These are phyloP conservation scores for Xylaria castorea DNA, from an alignment of 495 filamentous ascomycete species.

Conservation along the genomic window DNA sequence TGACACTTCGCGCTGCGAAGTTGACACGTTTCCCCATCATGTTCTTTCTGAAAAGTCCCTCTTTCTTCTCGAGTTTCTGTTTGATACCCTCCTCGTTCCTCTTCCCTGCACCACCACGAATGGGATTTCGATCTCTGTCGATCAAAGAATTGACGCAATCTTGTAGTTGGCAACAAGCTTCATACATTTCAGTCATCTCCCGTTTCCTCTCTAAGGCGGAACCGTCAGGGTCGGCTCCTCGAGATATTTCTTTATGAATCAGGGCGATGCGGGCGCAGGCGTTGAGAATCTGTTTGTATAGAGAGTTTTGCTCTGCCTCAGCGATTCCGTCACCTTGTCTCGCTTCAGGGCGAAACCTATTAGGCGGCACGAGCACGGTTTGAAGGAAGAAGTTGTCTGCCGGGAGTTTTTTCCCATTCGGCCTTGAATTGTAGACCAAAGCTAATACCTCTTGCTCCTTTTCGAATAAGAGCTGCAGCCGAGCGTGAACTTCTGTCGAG, in stretches of 20 bases:
- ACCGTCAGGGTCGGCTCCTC: slow-evolving; percentile 28
- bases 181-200: slow-evolving; percentile 53
- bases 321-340: slow-evolving; percentile 76
- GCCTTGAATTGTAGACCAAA: slow-evolving; percentile 81
- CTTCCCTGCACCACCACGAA: slow-evolving; percentile 73
- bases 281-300: slow-evolving; percentile 81
- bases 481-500: slow-evolving; percentile 75
- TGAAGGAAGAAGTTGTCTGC: slow-evolving; percentile 95
- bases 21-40: slow-evolving; percentile 99
- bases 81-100: slow-evolving; percentile 88
- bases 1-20: slow-evolving; percentile 96
- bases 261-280: slow-evolving; percentile 72
- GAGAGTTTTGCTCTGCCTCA: slow-evolving; percentile 83
- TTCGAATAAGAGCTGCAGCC: slow-evolving; percentile 80
- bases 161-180: slow-evolving; percentile 80
- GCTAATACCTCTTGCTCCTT: slow-evolving; percentile 81
- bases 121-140: slow-evolving; percentile 82
- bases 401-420: slow-evolving; percentile 60
- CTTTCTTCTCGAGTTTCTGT: slow-evolving; percentile 98
- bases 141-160: slow-evolving; percentile 89
- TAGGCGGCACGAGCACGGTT: slow-evolving; percentile 85
- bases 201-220: slow-evolving; percentile 32
- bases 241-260: slow-evolving; percentile 74
- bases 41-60: slow-evolving; percentile 97
- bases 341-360: slow-evolving; percentile 90